Evolutionary conservation across 495 filamentous ascomycete species (phyloP), one percentile per base, ranked within the genome.

Genomic region (Copromyces sp.): DNA sequence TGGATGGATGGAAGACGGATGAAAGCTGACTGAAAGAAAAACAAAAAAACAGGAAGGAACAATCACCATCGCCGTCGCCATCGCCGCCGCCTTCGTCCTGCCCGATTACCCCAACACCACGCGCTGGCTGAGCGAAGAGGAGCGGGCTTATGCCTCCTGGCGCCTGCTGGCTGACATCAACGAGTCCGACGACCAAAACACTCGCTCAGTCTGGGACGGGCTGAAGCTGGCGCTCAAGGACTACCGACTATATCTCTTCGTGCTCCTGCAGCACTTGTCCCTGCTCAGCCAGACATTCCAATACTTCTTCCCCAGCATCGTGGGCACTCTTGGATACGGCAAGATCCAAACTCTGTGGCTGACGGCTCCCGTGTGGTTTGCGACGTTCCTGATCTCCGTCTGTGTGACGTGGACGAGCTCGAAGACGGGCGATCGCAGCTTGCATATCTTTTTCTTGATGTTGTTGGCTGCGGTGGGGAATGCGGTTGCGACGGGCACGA

Each of bases 271-370:
- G 71, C 77, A 86, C 72, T 75, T 80, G 44, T 83, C 81, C 65
- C 68, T 85, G 16, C 77, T 82, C 12, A 80, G 77, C 1, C 82
- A 84, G 45, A 81, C 81, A 0, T 86, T 85, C 71, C 82, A 83
- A 44, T 83, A 85, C 72, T 85, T 89, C 80, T 88, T 88, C 82
- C 87, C 87, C 1, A 87, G 82, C 32, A 85, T 88, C 68, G 82
- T 88, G 11, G 77, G 83, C 69, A 87, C 84, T 0, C 80, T 89
- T 1, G 87, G 86, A 4, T 88, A 84, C 74, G 82, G 80, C 68
- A 79, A 73, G 35, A 87, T 84, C 41, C 76, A 86, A 14, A 88
- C 87, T 0, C 80, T 89, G 14, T 83, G 84, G 29, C 80, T 88
- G 40, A 88, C 86, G 1, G 85, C 77, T 35, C 87, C 87, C 14